Conservation (phyloP, 768 basidiomycete species). For the Mycena vulgaris region DNA sequence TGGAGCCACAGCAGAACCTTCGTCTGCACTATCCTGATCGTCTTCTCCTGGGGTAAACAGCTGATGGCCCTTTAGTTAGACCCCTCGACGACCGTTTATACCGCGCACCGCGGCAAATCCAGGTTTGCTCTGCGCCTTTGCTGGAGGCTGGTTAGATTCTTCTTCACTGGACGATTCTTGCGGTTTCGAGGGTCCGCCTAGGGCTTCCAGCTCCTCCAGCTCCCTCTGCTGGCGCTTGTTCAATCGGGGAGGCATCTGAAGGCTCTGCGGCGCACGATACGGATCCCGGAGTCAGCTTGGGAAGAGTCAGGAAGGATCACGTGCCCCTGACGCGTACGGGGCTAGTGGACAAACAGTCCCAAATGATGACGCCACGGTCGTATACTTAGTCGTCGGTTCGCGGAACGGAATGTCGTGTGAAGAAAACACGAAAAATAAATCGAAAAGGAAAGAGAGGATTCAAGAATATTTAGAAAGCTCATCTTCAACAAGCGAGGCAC, state of each 20-base stretch:
- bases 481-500: too few species aligned
- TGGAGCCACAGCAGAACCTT: slow-evolving; percentile 44
- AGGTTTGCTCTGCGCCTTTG: slow-evolving; percentile 36
- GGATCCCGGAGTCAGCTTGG: too few species aligned
- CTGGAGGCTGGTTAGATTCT: slow-evolving; percentile 40
- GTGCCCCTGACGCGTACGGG: too few species aligned
- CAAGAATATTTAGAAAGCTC: too few species aligned
- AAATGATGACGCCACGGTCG: too few species aligned
- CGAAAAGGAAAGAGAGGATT: too few species aligned
- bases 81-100: slow-evolving; percentile 2
- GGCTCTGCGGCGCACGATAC: too few species aligned
- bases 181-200: slow-evolving; percentile 54
- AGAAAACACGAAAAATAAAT: too few species aligned
- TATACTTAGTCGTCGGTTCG: too few species aligned
- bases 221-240: slow-evolving; percentile 93
- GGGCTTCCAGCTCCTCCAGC: slow-evolving; percentile 81
- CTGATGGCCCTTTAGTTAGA: slow-evolving; percentile 50
- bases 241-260: slow-evolving; percentile 75
- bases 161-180: slow-evolving; percentile 57
- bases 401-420: too few species aligned
- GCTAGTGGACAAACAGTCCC: too few species aligned
- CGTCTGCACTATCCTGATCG: slow-evolving; percentile 46
- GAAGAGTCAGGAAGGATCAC: too few species aligned
- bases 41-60: slow-evolving; percentile 56
- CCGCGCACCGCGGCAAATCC: slow-evolving; percentile 64